Conservation (phyloP, 2,329 filamentous ascomycete species). For the Trichoderma breve region DNA sequence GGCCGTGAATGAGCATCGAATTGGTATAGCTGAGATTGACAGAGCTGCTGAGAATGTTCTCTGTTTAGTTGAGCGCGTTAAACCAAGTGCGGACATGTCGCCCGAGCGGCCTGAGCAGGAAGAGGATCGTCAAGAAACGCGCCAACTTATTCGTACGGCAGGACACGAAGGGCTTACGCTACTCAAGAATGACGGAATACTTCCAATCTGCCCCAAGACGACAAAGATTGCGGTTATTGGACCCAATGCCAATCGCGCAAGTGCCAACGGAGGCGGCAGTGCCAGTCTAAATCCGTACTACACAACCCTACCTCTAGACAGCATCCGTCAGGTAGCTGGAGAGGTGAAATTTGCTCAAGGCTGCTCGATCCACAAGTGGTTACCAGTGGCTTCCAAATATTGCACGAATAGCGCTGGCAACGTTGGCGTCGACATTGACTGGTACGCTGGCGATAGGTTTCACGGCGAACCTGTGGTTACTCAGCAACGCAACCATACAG, state of each 20-base stretch:
- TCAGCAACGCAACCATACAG: not conserved
- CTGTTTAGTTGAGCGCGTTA: too few relatives aligned
- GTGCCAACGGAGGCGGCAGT: not conserved
- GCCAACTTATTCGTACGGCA: too few relatives aligned
- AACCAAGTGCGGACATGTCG: too few relatives aligned
- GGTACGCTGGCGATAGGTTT: not conserved
- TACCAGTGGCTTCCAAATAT: not conserved
- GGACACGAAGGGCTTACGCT: too few relatives aligned
- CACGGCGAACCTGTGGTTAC: not conserved
- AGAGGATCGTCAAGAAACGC: too few relatives aligned
- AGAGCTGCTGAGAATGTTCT: too few relatives aligned
- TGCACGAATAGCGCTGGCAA: not conserved
- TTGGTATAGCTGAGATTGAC: too few relatives aligned
- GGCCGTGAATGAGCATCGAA: too few relatives aligned
- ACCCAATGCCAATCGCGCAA: not conserved
- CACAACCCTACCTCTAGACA: not conserved
- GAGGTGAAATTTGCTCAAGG: not conserved
- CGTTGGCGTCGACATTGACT: not conserved
- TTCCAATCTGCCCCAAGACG: too few relatives aligned
- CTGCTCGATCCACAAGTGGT: not conserved
- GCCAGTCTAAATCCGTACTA: not conserved
- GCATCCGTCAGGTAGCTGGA: not conserved
- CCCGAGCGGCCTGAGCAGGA: too few relatives aligned
- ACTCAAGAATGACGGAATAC: too few relatives aligned
- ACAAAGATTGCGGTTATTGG: too few relatives aligned